phyloP scores from a whole-genome alignment of 331 rosid species.

The Prunus yedoensis region DNA sequence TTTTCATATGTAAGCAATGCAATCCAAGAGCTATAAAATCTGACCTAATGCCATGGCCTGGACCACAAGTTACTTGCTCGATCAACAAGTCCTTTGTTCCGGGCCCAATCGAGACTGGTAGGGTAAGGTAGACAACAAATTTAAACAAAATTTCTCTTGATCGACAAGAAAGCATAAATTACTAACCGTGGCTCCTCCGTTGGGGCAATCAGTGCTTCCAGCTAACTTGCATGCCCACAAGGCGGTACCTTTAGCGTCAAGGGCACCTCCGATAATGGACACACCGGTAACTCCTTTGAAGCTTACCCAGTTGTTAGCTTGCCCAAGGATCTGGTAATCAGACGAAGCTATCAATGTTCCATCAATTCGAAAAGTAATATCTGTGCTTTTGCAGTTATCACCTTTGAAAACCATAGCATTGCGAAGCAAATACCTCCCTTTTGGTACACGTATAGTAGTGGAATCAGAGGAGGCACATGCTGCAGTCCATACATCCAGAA shows the following conservation, averaged over 20 bases:
- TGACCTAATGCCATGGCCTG: conserved; percentile 43
- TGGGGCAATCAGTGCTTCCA: background rate
- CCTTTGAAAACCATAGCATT: conserved; percentile 16
- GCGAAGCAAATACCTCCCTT: conserved; percentile 34
- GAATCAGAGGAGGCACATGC: conserved; percentile 26
- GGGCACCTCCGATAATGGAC: too few relatives aligned
- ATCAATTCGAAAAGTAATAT: conserved; percentile 33
- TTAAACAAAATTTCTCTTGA: too few relatives aligned
- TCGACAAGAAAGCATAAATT: too few relatives aligned
- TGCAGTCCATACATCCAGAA: conserved; percentile 27
- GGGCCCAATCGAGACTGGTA: conserved; percentile 29
- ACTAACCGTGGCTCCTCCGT: too few relatives aligned
- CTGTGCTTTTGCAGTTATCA: conserved; percentile 28
- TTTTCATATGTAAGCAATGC: background rate
- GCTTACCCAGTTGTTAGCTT: background rate
- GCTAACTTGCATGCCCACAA: too few relatives aligned
- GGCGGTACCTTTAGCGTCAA: too few relatives aligned
- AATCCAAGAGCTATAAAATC: background rate
- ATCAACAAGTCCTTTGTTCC: conserved; percentile 37
- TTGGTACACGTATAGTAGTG: conserved; percentile 32
- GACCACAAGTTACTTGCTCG: conserved; percentile 26
- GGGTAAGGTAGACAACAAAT: too few relatives aligned
- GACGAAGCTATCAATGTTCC: too few relatives aligned
- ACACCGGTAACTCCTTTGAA: too few relatives aligned
- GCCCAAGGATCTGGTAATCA: background rate